Evolutionary conservation across 1,284 basidiomycete species (phyloP).

Genomic region (Tremellales sp.): DNA sequence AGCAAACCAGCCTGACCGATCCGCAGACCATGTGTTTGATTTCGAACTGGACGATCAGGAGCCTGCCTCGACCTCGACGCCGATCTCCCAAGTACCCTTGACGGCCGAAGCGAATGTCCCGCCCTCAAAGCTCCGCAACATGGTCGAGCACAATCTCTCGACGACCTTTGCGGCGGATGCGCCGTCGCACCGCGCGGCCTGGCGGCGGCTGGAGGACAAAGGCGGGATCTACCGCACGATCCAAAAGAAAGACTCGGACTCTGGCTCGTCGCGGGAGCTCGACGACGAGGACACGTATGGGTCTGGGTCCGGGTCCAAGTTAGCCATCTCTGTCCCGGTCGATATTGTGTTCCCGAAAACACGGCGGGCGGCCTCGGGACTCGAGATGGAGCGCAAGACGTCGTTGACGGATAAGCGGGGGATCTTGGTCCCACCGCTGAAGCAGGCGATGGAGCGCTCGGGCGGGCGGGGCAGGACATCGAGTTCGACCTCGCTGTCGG

Average conservation of each 20-base stretch:
- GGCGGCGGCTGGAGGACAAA: slow-evolving; percentile 29
- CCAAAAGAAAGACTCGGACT: slow-evolving; percentile 5
- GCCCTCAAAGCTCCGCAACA: slow-evolving; percentile 13
- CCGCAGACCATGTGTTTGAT: slow-evolving; percentile 45
- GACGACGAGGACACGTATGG: slow-evolving; percentile 17
- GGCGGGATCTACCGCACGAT: slow-evolving; percentile 23
- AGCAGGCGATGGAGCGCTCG: slow-evolving; percentile 31
- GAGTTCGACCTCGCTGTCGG: background rate
- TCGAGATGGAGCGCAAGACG: slow-evolving; percentile 40
- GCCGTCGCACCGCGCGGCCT: slow-evolving; percentile 46
- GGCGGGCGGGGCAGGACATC: background rate
- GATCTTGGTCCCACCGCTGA: slow-evolving; percentile 39
- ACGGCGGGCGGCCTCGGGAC: background rate
- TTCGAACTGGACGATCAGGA: slow-evolving; percentile 40
- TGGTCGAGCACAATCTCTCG: slow-evolving; percentile 44
- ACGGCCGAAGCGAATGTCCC: too few relatives aligned
- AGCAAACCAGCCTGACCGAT: background rate
- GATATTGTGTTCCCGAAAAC: slow-evolving; percentile 24
- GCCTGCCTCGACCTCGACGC: background rate
- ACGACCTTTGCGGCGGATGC: slow-evolving; percentile 45
- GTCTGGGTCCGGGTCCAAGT: slow-evolving; percentile 12
- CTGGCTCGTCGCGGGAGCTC: slow-evolving; percentile 17
- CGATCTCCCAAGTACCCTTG: too few relatives aligned
- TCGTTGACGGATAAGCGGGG: slow-evolving; percentile 38
- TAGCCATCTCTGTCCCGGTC: slow-evolving; percentile 44